Conservation (phyloP, 495 filamentous ascomycete species). For the Lepidopterella palustris region DNA sequence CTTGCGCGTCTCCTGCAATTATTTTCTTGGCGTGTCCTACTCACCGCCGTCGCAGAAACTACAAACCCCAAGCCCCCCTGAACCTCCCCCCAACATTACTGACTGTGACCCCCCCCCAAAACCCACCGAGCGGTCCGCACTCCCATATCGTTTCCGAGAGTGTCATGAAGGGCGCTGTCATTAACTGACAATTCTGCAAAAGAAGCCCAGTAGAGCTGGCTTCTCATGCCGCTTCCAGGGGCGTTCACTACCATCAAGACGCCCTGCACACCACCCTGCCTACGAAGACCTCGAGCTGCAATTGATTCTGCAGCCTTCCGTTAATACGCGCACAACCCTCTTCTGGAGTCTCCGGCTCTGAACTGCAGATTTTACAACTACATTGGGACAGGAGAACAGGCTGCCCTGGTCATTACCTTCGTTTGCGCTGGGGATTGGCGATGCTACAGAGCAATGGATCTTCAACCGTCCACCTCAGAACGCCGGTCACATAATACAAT, state of each 20-base stretch:
- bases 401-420: neutral
- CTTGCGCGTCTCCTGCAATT: neutral
- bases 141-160: neutral
- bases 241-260: neutral
- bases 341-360: neutral
- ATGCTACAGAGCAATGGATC: neutral
- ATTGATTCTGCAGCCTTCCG: neutral
- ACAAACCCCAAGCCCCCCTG: too few species aligned
- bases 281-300: neutral
- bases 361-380: neutral
- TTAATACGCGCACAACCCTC: neutral
- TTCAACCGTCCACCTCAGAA: neutral
- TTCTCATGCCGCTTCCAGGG: neutral
- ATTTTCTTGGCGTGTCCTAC: neutral
- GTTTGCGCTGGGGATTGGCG: neutral
- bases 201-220: neutral
- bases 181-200: neutral
- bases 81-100: neutral
- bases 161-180: neutral
- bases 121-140: neutral
- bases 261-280: neutral
- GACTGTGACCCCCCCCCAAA: neutral
- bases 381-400: neutral
- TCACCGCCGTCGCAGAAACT: neutral
- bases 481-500: neutral